Evolutionary conservation across 352 stramenopile species (phyloP), one percentile per base, ranked within the genome.

Genomic region (Globisporangium alternatum): DNA sequence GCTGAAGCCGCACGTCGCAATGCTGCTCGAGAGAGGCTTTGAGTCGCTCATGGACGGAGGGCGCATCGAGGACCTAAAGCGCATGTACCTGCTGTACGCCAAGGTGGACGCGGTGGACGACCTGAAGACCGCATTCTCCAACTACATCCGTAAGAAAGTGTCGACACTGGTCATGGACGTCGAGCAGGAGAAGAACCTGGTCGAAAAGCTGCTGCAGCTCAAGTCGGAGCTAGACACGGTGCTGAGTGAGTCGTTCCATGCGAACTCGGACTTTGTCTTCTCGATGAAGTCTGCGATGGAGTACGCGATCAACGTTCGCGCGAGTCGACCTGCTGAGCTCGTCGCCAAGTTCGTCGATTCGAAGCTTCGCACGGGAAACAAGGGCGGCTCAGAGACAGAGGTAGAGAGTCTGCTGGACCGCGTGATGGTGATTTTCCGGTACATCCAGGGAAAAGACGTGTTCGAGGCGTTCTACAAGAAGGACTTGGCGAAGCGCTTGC

Each of bases 381-480:
- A 95, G 61, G 83, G 85, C 35, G 88, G 80, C 9, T 91, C 81
- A 8, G 91, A 97, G 65, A 79, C 78, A 13, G 90, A 98, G 62
- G 80, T 97, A 3, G 93, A 98, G 65, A 76, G 59, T 31, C 68
- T 96, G 12, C 66, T 98, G 51, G 91, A 97, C 45, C 84, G 93
- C 39, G 88, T 98, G 43, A 98, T 99, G 76, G 77, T 97, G 12
- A 89, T 99, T 52, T 99, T 99, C 67, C 82, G 87, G 12, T 98
- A 98, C 75, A 83, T 98, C 45, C 91, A 98, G 66, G 95, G 91
- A 60, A 99, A 99, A 68, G 97, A 99, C 75, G 93, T 99, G 30
- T 99, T 99, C 71, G 96, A 99, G 67, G 97, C 94, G 15, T 99
- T 99, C 68, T 99, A 99, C 80, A 99, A 99, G 70, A 96, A 97